These are phyloP conservation scores for Cryptococcus maquisensis DNA, from an alignment of 1,284 basidiomycete species.

Conservation along the genomic window DNA sequence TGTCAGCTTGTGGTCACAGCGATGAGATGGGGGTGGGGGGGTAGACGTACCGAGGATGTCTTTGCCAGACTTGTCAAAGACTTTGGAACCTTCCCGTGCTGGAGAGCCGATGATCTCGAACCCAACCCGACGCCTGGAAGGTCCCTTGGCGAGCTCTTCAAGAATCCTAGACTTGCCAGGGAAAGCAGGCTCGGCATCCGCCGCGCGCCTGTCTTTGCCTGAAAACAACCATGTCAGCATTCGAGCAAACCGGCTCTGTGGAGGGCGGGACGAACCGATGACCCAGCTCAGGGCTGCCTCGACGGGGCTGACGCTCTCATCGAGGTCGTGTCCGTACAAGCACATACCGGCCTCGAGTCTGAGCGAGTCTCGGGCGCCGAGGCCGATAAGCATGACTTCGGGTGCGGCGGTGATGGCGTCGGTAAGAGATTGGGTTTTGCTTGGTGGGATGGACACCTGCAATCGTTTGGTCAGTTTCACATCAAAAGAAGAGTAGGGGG, in stretches of 20 bases:
- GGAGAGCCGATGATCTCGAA: constrained; percentile 78
- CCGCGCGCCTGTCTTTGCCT: constrained; percentile 75
- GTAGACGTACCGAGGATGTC: constrained; percentile 53
- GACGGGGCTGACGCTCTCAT: constrained; percentile 79
- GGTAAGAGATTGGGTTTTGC: constrained; percentile 67
- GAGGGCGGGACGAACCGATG: constrained; percentile 59
- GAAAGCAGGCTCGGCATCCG: constrained; percentile 55
- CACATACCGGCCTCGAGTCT: constrained; percentile 98
- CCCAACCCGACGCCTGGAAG: constrained; percentile 75
- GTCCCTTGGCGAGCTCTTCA: constrained; percentile 75
- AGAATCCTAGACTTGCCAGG: constrained; percentile 77
- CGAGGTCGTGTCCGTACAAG: constrained; percentile 89
- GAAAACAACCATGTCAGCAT: background rate
- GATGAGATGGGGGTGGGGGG: background rate
- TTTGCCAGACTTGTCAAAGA: constrained; percentile 60
- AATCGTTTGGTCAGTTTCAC: background rate
- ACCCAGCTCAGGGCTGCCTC: constrained; percentile 92
- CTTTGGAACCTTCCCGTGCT: constrained; percentile 80
- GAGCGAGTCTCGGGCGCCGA: constrained; percentile 89
- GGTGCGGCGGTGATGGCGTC: constrained; percentile 58
- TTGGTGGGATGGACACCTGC: constrained; percentile 84
- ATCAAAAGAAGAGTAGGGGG: constrained; percentile 1
- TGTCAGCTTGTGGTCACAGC: background rate
- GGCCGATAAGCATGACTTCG: constrained; percentile 79
- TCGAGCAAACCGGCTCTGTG: background rate